A percentile compares a stretch with the other conserved stretches of the same genome.
Evolutionary conservation across 2,329 filamentous ascomycete species (phyloP).

Genomic region (Neonectria neomacrospora): DNA sequence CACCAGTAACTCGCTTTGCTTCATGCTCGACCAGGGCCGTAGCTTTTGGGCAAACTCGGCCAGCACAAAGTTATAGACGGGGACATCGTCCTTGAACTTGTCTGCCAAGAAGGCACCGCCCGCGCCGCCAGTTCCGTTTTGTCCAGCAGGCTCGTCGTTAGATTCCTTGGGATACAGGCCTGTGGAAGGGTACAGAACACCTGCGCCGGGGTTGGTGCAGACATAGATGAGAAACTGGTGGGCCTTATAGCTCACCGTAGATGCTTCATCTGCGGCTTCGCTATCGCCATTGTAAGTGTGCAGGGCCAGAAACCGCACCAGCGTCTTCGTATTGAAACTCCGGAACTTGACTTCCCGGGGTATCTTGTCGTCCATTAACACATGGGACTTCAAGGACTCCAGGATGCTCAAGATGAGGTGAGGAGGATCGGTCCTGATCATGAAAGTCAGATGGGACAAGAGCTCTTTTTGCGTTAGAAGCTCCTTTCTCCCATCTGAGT

Average conservation of each 20-base stretch:
- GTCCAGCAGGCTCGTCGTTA: constrained; percentile 56
- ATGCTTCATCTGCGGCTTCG: constrained; percentile 54
- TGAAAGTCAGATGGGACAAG: constrained; percentile 82
- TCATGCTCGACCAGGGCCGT: constrained; percentile 82
- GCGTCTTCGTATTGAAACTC: constrained; percentile 78
- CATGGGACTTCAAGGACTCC: constrained; percentile 72
- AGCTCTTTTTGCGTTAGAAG: constrained; percentile 84
- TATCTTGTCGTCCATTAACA: constrained; percentile 81
- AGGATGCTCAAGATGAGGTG: constrained; percentile 81
- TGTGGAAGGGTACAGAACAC: constrained; percentile 78
- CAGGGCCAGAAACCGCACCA: constrained; percentile 77
- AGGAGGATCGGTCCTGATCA: constrained; percentile 81
- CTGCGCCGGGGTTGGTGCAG: constrained; percentile 79
- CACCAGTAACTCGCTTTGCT: constrained; percentile 84
- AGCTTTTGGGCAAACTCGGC: constrained; percentile 82
- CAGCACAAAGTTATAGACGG: constrained; percentile 82
- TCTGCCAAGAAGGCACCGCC: constrained; percentile 78
- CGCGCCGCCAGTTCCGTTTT: constrained; percentile 61
- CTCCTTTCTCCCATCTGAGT: constrained; percentile 81
- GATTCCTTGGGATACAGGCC: constrained; percentile 87
- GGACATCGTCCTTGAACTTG: constrained; percentile 72
- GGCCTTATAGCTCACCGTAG: constrained; percentile 71
- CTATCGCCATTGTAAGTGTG: constrained; percentile 69
- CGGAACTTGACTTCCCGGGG: constrained; percentile 78
- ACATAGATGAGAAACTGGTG: constrained; percentile 80